Base-by-base conservation (phyloP, 306 rosid genomes). In the Pachyrhizus erosus region DNA sequence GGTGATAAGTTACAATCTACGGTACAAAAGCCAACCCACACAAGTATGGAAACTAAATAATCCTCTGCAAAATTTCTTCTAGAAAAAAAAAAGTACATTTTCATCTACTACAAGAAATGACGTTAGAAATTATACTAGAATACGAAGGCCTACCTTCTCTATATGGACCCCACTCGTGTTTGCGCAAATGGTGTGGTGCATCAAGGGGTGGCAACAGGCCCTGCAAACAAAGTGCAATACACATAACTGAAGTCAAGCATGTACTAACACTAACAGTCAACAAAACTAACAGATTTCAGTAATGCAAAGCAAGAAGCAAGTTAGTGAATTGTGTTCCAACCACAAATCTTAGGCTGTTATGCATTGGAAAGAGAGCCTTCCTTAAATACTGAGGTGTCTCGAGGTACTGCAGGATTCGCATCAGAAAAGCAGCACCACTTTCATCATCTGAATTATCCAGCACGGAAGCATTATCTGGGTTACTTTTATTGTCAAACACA, bases 331-430 rank as follows among this genome's bases (percentile, higher is more conserved):
- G 72, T 27, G 72, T 27, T 70, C 80, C 60, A 81, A 93, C 99
- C 98, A 88, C 99, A 88, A 82, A 93, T 93, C 94, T 91, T 60
- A 93, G 66, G 89, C 88, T 92, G 81, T 79, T 93, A 80, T 96
- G 99, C 88, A 70, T 92, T n/a, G 97, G 97, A 70, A 96, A 96
- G 24, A 96, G 89, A 73, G 97, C 89, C 87, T 82, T 96, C 83
- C 99, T 91, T 90, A 96, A 73, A 84, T 96, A 93, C 84, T 96
- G 98, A 12, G 99, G 99, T 18, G 99, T 96, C 86, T 96, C 99
- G 70, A 96, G 99, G 77, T 93, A 96, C 86, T 79, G 80, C 83
- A 96, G 78, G 57, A 93, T 91, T 75, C 94, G 88, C n/a, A 92
- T 75, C 31, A 93, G 94, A 87, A 96, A 93, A 58, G 89, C 90